Evolutionary conservation across 2,329 filamentous ascomycete species (phyloP).

Genomic region (Clonostachys byssicola): DNA sequence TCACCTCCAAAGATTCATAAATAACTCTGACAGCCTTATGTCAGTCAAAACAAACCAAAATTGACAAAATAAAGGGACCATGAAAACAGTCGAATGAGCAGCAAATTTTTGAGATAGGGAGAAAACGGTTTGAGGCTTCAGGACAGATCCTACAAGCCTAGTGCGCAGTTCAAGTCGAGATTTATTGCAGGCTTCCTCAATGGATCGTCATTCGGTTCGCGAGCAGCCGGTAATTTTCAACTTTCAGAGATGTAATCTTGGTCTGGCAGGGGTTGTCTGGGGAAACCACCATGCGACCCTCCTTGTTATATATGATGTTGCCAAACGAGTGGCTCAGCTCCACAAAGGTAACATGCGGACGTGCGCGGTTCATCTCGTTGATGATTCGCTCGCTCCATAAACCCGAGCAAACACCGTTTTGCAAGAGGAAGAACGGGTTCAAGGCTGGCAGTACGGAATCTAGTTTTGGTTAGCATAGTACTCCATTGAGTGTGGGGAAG

Average conservation of each 20-base stretch:
- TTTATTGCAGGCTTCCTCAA: slow-evolving; percentile 7
- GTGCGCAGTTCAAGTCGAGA: too few species aligned
- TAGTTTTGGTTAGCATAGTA: slow-evolving; percentile 11
- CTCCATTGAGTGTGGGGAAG: not conserved
- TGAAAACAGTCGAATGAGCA: not conserved
- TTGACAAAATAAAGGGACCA: not conserved
- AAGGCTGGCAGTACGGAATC: slow-evolving; percentile 67
- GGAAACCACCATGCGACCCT: slow-evolving; percentile 51
- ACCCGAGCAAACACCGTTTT: slow-evolving; percentile 57
- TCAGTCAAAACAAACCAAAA: not conserved
- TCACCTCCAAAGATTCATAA: too few species aligned
- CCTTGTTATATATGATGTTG: slow-evolving; percentile 53
- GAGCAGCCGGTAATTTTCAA: slow-evolving; percentile 52
- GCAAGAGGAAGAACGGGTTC: slow-evolving; percentile 69
- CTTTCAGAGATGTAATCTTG: slow-evolving; percentile 49
- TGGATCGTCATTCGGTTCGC: slow-evolving; percentile 29
- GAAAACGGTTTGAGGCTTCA: too few species aligned
- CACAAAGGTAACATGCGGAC: slow-evolving; percentile 55
- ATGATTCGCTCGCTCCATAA: slow-evolving; percentile 71
- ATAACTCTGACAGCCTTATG: not conserved
- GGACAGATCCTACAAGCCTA: too few species aligned
- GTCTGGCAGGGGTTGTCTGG: slow-evolving; percentile 46
- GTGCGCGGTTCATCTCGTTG: slow-evolving; percentile 50
- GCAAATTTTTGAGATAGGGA: too few species aligned
- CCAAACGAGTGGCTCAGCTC: slow-evolving; percentile 63